Percentiles rank a stretch among this genome's conserved stretches.
Conservation (phyloP, 805 yeast genomes). For the Yarrowia deformans region DNA sequence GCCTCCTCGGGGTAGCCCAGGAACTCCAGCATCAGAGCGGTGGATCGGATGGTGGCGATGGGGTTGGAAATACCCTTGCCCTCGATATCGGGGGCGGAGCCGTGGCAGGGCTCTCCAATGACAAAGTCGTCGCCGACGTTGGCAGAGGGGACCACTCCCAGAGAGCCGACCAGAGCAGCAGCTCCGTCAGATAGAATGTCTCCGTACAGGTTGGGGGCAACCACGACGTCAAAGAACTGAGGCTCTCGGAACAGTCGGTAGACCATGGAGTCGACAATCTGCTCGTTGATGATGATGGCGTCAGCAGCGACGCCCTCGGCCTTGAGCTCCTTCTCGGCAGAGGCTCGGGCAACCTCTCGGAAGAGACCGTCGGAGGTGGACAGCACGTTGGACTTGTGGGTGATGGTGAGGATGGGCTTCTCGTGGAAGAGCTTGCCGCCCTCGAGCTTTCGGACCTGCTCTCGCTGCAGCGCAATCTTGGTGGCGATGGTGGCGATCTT, state of each 20-base stretch:
- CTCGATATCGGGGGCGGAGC: slow-evolving; percentile 98
- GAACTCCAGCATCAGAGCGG: slow-evolving; percentile 97
- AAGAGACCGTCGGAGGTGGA: slow-evolving; percentile 93
- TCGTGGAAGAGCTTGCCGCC: slow-evolving; percentile 52
- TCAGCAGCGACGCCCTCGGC: slow-evolving; percentile 14
- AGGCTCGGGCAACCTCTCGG: slow-evolving; percentile 79
- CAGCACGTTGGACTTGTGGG: slow-evolving; percentile 95
- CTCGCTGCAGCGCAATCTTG: slow-evolving; percentile 92
- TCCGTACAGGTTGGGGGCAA: slow-evolving; percentile 98
- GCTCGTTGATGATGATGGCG: slow-evolving; percentile 70
- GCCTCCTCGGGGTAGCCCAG: slow-evolving; percentile 92
- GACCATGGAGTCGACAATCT: slow-evolving; percentile 98
- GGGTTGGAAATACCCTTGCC: slow-evolving; percentile 93
- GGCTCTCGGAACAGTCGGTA: slow-evolving; percentile 99
- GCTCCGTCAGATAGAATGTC: slow-evolving; percentile 97
- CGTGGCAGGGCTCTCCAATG: slow-evolving; percentile 99
- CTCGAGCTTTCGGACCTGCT: slow-evolving; percentile 67
- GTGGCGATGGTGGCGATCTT: slow-evolving; percentile 90
- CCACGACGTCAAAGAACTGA: slow-evolving; percentile 94
- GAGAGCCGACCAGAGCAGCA: slow-evolving; percentile 92
- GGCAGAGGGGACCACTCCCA: slow-evolving; percentile 98
- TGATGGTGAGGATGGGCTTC: slow-evolving; percentile 82
- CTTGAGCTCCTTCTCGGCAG: slow-evolving; percentile 54
- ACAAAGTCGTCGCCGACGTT: slow-evolving; percentile 96
- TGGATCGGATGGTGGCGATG: slow-evolving; percentile 95